phyloP scores from a whole-genome alignment of 495 filamentous ascomycete species.

The Astrocystis sublimbata region DNA sequence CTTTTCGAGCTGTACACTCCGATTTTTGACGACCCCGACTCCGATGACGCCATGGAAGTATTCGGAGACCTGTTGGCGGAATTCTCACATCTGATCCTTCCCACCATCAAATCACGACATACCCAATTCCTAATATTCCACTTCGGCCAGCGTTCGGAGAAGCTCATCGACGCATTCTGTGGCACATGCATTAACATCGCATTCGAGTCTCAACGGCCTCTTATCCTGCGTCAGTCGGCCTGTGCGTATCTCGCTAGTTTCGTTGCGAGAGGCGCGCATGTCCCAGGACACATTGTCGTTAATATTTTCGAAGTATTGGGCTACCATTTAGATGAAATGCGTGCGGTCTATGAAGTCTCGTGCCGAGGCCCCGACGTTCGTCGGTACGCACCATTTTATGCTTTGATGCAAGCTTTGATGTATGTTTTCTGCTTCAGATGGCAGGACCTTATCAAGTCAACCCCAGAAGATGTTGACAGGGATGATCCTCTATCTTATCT shows the following conservation, averaged over 20 bases:
- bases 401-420: slow-evolving; percentile 78
- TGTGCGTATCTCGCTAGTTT: slow-evolving; percentile 94
- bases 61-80: slow-evolving; percentile 77
- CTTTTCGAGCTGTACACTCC: slow-evolving; percentile 81
- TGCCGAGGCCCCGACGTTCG: slow-evolving; percentile 84
- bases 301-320: slow-evolving; percentile 76
- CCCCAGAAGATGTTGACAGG: slow-evolving; percentile 48
- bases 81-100: slow-evolving; percentile 82
- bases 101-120: slow-evolving; percentile 83
- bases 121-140: slow-evolving; percentile 93
- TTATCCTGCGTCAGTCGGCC: slow-evolving; percentile 74
- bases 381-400: slow-evolving; percentile 83
- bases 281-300: slow-evolving; percentile 71
- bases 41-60: slow-evolving; percentile 47
- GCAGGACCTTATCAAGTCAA: slow-evolving; percentile 74
- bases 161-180: slow-evolving; percentile 76
- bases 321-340: slow-evolving; percentile 68
- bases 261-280: slow-evolving; percentile 80
- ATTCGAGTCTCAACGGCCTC: slow-evolving; percentile 57
- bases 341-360: slow-evolving; percentile 59
- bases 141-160: slow-evolving; percentile 75
- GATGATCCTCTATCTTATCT: slow-evolving; percentile 58
- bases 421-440: slow-evolving; percentile 99
- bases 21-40: slow-evolving; percentile 60
- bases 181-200: slow-evolving; percentile 63